Conservation (phyloP, 2,329 filamentous ascomycete species). For the Raffaelea arxii region DNA sequence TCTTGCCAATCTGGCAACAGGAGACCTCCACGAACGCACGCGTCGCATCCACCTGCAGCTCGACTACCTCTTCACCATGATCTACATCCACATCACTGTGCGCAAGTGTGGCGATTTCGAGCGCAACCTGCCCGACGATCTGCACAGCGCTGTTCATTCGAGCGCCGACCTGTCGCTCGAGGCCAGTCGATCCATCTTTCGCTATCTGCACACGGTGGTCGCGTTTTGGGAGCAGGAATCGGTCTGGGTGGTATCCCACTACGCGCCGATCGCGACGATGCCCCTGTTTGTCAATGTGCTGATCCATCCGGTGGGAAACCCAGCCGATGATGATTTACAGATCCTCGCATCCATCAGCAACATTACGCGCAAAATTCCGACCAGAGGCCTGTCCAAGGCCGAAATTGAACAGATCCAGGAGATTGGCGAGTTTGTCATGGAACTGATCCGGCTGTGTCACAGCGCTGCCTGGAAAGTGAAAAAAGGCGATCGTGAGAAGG, state of each 20-base stretch:
- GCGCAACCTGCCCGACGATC: not conserved
- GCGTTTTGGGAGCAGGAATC: not conserved
- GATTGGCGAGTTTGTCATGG: slow-evolving; percentile 1
- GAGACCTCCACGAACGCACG: not conserved
- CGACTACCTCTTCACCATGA: slow-evolving; percentile 1
- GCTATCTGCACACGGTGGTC: slow-evolving; percentile 1
- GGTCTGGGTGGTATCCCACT: not conserved
- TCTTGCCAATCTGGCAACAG: not conserved
- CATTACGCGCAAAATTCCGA: not conserved
- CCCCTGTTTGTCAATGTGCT: slow-evolving; percentile 1
- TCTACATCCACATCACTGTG: slow-evolving; percentile 1
- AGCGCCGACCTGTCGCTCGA: slow-evolving; percentile 1
- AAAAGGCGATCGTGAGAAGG: not conserved
- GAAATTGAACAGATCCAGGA: slow-evolving; percentile 1
- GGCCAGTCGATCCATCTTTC: slow-evolving; percentile 1
- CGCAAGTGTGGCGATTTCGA: not conserved
- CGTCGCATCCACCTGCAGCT: slow-evolving; percentile 1
- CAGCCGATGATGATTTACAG: not conserved
- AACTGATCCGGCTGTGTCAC: slow-evolving; percentile 1
- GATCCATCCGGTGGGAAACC: not conserved
- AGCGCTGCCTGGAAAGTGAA: slow-evolving; percentile 1
- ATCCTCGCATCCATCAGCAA: slow-evolving; percentile 1
- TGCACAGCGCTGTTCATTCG: not conserved
- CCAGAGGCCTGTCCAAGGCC: not conserved
- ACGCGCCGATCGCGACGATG: not conserved